A percentile compares a stretch with the other conserved stretches of the same genome.
phyloP scores from a whole-genome alignment of 306 rosid species.

The Parietaria judaica region DNA sequence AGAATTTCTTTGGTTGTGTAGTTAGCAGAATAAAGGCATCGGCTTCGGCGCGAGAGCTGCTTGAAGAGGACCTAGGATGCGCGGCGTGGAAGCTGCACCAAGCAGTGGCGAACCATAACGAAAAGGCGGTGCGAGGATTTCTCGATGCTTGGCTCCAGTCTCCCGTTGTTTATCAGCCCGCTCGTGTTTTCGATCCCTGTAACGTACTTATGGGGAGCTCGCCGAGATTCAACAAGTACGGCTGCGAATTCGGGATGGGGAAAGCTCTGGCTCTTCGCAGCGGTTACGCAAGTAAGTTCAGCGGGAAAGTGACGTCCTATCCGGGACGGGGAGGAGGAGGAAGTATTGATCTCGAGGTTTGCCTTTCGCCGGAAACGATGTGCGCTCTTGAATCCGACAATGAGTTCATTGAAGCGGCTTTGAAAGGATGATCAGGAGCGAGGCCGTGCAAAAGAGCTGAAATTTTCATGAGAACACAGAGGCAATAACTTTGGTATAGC shows the following conservation, averaged over 20 bases:
- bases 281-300: conserved; percentile 26
- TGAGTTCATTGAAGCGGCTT: conserved; percentile 23
- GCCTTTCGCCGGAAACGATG: conserved; percentile 24
- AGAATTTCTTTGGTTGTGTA: neutral
- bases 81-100: conserved; percentile 6
- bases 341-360: conserved; percentile 34
- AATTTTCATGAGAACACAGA: too few species aligned
- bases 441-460: too few species aligned
- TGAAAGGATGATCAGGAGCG: neutral
- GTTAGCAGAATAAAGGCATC: neutral
- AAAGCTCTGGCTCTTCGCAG: conserved; percentile 28
- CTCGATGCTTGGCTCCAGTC: conserved; percentile 1
- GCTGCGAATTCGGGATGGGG: conserved; percentile 50
- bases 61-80: neutral
- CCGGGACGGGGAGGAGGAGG: conserved; percentile 38
- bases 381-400: conserved; percentile 22
- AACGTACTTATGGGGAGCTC: conserved; percentile 28
- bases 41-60: neutral
- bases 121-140: conserved; percentile 12
- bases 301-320: conserved; percentile 23
- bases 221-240: conserved; percentile 41
- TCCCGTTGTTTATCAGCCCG: neutral
- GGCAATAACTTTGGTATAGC: too few species aligned
- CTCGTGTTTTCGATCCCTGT: neutral
- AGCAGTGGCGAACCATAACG: conserved; percentile 6